Evolutionary conservation across 192 early-diverging fungal genomes (phyloP), one percentile per base, ranked within the genome.

Genomic region (Coemansia sp.): DNA sequence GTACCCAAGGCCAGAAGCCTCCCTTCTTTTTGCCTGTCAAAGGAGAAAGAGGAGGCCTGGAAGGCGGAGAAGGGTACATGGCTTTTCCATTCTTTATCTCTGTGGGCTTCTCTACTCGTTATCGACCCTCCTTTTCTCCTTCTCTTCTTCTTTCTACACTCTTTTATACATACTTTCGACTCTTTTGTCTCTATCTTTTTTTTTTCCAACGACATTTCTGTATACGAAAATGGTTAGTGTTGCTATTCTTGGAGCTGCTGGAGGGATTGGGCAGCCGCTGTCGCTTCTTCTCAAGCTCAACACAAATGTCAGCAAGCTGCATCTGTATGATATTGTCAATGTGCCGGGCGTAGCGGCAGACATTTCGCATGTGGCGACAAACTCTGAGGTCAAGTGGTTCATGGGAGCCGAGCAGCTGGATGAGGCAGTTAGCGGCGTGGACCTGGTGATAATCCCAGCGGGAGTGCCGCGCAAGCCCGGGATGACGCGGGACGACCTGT

Each of bases 401-500:
- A 84, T 88, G 70, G 89, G 90, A 42, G 63, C 75, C 64, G 83
- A 76, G 30, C 68, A 90, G 69, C 83, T 95, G 58, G 85, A 76
- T 43, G 86, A 75, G 12, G 92, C 93, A n/a, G 79, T 95, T 53
- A 74, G 69, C 46, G 86, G 80, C 31, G 71, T 90, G 43, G 81
- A 85, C 48, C 68, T 87, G 52, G 90, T 95, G 63, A 90, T 96
- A 58, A 95, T 98, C 75, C 94, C 96, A 48, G 96, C 96, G 63
- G 96, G 96, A 70, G 93, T 98, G 16, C 96, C 96, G 64, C 88
- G 96, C 77, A 98, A 98, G 90, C 96, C 94, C 61, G 94, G 94
- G 31, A 98, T 98, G 96, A 94, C 96, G 67, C 91, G 96, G 81
- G 94, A 98, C 78, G 96, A 98, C 78, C 85, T 98, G 64, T 98